A percentile compares a stretch with the other conserved stretches of the same genome.
phyloP scores from a whole-genome alignment of 1,139 yeast species.

The Candida sp. region DNA sequence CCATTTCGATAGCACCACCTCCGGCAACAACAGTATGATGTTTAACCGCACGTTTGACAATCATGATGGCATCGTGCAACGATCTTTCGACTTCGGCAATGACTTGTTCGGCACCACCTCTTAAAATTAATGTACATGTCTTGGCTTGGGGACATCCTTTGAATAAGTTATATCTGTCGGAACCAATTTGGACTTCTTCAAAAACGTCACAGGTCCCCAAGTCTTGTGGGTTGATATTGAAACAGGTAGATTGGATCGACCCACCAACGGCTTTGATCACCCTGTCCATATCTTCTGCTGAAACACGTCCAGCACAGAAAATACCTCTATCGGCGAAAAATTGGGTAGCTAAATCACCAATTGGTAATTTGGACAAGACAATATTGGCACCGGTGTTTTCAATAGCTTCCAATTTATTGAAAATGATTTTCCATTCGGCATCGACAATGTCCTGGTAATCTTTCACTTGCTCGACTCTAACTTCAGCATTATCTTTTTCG shows the following conservation, averaged over 20 bases:
- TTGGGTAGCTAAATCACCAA: conserved; percentile 98
- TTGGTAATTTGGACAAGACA: conserved; percentile 90
- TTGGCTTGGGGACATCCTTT: conserved; percentile 90
- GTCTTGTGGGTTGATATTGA: conserved; percentile 65
- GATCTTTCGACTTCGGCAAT: conserved; percentile 98
- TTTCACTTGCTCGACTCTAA: conserved; percentile 87
- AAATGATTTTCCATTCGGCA: conserved; percentile 96
- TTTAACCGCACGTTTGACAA: conserved; percentile 90
- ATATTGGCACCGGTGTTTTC: conserved; percentile 87
- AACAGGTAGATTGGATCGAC: conserved; percentile 79
- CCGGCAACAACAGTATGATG: conserved; percentile 92
- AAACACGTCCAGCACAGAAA: conserved; percentile 97
- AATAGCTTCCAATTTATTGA: conserved; percentile 81
- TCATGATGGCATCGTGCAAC: conserved; percentile 97
- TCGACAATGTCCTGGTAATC: conserved; percentile 97
- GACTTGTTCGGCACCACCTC: conserved; percentile 99
- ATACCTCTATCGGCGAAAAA: conserved; percentile 94
- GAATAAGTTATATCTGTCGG: conserved; percentile 90
- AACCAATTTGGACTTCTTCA: conserved; percentile 95
- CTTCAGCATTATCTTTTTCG: conserved; percentile 99
- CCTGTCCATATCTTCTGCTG: conserved; percentile 86
- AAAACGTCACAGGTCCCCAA: conserved; percentile 84
- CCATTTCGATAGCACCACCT: conserved; percentile 99
- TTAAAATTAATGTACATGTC: conserved; percentile 87
- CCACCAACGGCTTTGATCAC: conserved; percentile 97